phyloP scores from a whole-genome alignment of 495 filamentous ascomycete genomes.

The Tuber brumale region DNA sequence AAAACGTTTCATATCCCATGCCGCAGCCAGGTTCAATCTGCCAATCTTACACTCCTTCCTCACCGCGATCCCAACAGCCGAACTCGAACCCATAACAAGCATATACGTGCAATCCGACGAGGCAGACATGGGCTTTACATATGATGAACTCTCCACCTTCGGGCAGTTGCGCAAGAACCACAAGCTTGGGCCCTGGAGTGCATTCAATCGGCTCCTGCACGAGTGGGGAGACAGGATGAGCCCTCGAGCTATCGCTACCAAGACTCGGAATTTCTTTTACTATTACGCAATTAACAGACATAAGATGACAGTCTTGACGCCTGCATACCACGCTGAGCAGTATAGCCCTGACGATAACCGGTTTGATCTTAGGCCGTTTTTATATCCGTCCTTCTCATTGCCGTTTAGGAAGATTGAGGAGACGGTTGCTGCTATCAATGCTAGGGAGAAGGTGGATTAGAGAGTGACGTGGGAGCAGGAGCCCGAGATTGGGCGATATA shows the following conservation, averaged over 20 bases:
- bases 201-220: constrained; percentile 64
- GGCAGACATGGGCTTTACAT: constrained; percentile 66
- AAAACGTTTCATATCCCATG: constrained; percentile 69
- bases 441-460: constrained; percentile 25
- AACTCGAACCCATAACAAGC: constrained; percentile 72
- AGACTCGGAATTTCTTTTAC: constrained; percentile 58
- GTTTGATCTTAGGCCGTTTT: constrained; percentile 61
- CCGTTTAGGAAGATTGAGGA: constrained; percentile 53
- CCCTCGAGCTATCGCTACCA: constrained; percentile 44
- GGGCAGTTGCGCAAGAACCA: constrained; percentile 57
- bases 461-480: background rate
- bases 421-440: constrained; percentile 29
- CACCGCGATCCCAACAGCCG: constrained; percentile 69
- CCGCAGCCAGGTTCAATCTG: constrained; percentile 55
- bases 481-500: background rate
- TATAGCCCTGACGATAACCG: constrained; percentile 63
- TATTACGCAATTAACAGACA: constrained; percentile 58
- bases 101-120: constrained; percentile 65
- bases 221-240: constrained; percentile 56
- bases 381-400: constrained; percentile 52
- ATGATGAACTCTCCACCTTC: constrained; percentile 50
- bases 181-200: constrained; percentile 66
- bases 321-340: constrained; percentile 52
- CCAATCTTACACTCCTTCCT: constrained; percentile 71
- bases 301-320: constrained; percentile 62